Evolutionary conservation across 345 rosid species (phyloP), one percentile per base, ranked within the genome.

Genomic region (Moricandia arvensis): DNA sequence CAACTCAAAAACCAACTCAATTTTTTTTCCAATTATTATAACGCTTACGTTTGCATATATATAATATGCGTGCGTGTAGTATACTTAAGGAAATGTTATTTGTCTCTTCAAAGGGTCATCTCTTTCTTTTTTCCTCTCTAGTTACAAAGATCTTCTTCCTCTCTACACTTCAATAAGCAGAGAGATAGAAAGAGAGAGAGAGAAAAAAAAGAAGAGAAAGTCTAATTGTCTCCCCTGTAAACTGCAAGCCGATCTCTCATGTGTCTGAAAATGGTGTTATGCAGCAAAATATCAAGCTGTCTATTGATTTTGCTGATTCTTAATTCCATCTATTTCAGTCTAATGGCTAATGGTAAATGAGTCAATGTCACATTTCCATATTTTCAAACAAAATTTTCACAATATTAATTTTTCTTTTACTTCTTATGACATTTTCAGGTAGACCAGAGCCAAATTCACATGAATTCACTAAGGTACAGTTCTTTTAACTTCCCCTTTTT

Each of bases 271-370:
- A 58, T 79, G 82, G 79, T 78, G 88, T 78, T 54, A 63, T 68
- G 65, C 70, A 55, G 75, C 76, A 79, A 47, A 33, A 49, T 84
- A 68, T 68, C 82, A 74, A 62, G 77, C 63, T 80, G 82, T 35
- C 76, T 85, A 27, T 9, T 87, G 69, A 60, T 83, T 73, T 74
- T 88, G 71, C 74, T 86, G 66, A 78, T 85, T 83, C 76, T 85
- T 47, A 81, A 76, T 84, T 77, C 88, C 7, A 80, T 81, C 83
- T 90, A 80, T 61, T 59, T 82, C 71, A 81, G 85, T 78, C 81
- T 69, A 76, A 76, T 60, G 74, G 88, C 81, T 69, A 59, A 85
- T 82, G 93, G 96, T 86, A 90, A 83, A 41, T 54, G 79, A 45
- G 80, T 80, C 72, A 66, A 45, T 55, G 63, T 57, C 75, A 37